Evolutionary conservation across 768 basidiomycete species (phyloP), one percentile per base, ranked within the genome.

Genomic region (Termitomyces sp.): DNA sequence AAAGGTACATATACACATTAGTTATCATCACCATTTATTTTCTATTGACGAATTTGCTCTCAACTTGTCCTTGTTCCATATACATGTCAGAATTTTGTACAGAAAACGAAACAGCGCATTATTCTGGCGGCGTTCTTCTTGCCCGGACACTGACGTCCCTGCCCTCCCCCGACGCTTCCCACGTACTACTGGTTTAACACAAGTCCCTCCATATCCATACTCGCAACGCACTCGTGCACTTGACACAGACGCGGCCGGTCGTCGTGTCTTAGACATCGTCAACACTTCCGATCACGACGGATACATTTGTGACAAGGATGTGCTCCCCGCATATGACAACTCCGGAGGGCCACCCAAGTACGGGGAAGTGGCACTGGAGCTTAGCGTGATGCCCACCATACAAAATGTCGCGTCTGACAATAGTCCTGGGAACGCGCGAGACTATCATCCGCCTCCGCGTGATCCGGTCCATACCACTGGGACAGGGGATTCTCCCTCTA

Each of bases 321-420:
- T 63, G 0, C 70, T 81, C 25, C 80, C 80, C 8, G 77, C 79
- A 5, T 82, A 81, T 45, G 75, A 80, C 43, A 65, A 59, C 14
- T 48, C 64, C 12, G 79, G 79, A 30, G 70, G 77, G 10, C 80
- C 79, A 27, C 80, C 80, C 27, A 77, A 74, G 53, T 81, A 81
- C 60, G 37, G 64, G 0, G 74, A 74, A 54, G 39, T 61, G 40
- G 61, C 56, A 23, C 23, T 44, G 21, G 56, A 57, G 43, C 53
- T 58, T 10, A 50, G 41, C 28, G 28, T 55, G n/a, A 46, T 54
- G 39, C 40, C 56, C 34, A 19, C 32, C 8, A 16, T 40, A 27
- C 46, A 16, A 34, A 21, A n/a, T 37, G 39, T 16, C 23, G 10
- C 16, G 6, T 51, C 49, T 8, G 25, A 6, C 27, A 39, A 51